These are phyloP conservation scores for Trichoderma afroharzianum DNA, from an alignment of 2,329 filamentous ascomycete genomes.

Conservation along the genomic window DNA sequence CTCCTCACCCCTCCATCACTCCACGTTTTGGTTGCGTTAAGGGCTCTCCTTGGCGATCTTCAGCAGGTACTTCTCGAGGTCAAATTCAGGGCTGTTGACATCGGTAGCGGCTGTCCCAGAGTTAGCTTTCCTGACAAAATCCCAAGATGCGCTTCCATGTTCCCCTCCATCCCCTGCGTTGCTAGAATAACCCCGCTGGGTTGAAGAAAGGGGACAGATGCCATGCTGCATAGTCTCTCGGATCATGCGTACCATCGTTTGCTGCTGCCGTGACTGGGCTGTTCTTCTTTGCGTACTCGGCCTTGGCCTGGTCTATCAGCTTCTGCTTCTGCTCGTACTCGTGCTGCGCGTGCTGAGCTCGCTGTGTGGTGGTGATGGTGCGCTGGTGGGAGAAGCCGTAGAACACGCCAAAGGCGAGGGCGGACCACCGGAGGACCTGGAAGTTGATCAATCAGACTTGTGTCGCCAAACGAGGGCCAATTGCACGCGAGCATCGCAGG, in stretches of 20 bases:
- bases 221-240: background rate
- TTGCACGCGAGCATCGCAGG: constrained; percentile 13
- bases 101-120: constrained; percentile 45
- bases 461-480: constrained; percentile 9
- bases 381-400: constrained; percentile 96
- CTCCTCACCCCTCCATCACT: background rate
- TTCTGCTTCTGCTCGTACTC: constrained; percentile 89
- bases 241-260: constrained; percentile 30
- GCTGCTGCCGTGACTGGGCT: constrained; percentile 43
- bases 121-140: constrained; percentile 9
- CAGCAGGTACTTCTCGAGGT: constrained; percentile 80
- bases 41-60: constrained; percentile 54
- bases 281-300: constrained; percentile 77
- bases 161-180: background rate
- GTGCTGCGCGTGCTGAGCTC: constrained; percentile 65
- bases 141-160: background rate
- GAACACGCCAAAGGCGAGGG: constrained; percentile 84
- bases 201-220: background rate
- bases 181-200: background rate
- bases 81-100: constrained; percentile 83
- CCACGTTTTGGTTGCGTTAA: constrained; percentile 30
- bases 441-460: constrained; percentile 29
- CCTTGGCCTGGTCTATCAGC: constrained; percentile 90
- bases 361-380: constrained; percentile 68
- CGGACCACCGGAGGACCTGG: constrained; percentile 95